Conservation (phyloP, 306 rosid genomes). For the Acacia acuminata region DNA sequence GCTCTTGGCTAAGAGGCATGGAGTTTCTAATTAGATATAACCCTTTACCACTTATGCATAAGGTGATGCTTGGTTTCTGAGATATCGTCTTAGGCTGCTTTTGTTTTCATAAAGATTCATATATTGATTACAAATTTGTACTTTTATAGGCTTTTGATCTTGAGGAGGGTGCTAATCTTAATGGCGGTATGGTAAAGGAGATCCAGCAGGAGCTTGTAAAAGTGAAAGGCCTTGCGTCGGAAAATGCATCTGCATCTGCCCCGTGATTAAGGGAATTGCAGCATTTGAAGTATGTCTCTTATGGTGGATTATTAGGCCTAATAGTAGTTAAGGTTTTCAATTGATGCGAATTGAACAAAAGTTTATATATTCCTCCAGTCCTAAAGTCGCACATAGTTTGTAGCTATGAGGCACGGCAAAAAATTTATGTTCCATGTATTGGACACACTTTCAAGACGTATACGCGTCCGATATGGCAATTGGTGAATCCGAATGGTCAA, state of each 20-base stretch:
- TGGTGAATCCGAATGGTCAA: too few relatives aligned
- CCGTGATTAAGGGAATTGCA: conserved; percentile 94
- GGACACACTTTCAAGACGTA: too few relatives aligned
- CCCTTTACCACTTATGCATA: not conserved
- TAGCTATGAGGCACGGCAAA: too few relatives aligned
- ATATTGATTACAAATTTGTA: not conserved
- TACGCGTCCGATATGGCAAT: too few relatives aligned
- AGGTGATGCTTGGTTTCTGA: not conserved
- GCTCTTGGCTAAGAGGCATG: not conserved
- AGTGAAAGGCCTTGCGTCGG: conserved; percentile 88
- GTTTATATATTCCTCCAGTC: not conserved
- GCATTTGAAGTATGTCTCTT: conserved; percentile 50
- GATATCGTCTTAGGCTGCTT: not conserved
- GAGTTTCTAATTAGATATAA: not conserved
- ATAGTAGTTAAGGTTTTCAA: conserved; percentile 16
- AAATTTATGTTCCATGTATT: too few relatives aligned
- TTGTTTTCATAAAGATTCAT: not conserved
- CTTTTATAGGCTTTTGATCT: conserved; percentile 87
- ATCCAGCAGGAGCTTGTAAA: conserved; percentile 89
- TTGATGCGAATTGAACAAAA: not conserved
- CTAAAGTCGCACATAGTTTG: too few relatives aligned
- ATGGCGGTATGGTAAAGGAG: too few relatives aligned
- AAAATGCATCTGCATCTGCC: too few relatives aligned
- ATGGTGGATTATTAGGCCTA: conserved; percentile 41
- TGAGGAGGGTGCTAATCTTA: conserved; percentile 79